Percentiles rank a stretch among this genome's conserved stretches.
Evolutionary conservation across 129 eudicot species (phyloP).

Genomic region (Cynara cardunculus): DNA sequence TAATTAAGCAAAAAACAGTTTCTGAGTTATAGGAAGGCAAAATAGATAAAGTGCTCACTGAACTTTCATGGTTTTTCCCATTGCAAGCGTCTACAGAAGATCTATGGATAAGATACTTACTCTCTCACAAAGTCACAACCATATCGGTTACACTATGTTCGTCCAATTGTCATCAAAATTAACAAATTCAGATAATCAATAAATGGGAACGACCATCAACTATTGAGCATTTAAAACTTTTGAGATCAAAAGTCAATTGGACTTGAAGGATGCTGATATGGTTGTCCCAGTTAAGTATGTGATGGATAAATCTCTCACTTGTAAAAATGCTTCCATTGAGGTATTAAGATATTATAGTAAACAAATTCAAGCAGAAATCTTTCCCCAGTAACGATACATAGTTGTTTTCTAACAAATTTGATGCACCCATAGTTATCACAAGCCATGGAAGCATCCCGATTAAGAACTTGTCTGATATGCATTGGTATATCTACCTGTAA

Average conservation of each 20-base stretch:
- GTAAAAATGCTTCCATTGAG: background rate
- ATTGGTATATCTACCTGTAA: slow-evolving; percentile 50
- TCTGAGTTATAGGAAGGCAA: slow-evolving; percentile 1
- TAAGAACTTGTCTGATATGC: too few relatives aligned
- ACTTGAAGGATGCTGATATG: too few relatives aligned
- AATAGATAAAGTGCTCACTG: background rate
- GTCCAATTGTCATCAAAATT: too few relatives aligned
- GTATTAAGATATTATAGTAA: background rate
- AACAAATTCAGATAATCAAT: too few relatives aligned
- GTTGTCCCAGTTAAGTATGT: too few relatives aligned
- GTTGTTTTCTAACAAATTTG: background rate
- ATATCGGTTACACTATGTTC: too few relatives aligned
- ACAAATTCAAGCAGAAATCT: background rate
- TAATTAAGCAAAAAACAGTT: background rate
- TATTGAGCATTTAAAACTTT: background rate
- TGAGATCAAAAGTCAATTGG: background rate
- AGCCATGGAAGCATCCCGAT: background rate
- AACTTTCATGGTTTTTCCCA: background rate
- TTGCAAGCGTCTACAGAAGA: background rate
- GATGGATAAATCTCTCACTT: background rate
- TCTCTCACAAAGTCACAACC: too few relatives aligned
- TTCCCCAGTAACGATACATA: background rate
- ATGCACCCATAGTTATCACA: background rate
- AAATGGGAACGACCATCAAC: background rate
- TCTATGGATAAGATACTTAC: too few relatives aligned